phyloP scores from a whole-genome alignment of 1,139 yeast species.

The Blastobotrys elegans region DNA sequence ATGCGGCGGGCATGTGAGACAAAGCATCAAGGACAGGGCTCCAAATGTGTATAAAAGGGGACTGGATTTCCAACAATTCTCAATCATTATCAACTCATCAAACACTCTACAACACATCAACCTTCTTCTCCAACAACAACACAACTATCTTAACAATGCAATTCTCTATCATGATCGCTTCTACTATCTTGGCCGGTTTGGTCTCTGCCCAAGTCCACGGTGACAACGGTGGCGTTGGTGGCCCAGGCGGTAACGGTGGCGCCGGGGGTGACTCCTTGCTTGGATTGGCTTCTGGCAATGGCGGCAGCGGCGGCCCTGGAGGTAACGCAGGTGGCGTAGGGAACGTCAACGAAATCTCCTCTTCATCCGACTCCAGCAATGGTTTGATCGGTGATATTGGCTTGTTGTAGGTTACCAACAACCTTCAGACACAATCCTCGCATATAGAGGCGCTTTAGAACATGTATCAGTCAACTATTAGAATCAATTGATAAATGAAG shows the following conservation, averaged over 20 bases:
- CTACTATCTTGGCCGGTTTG: constrained; percentile 1
- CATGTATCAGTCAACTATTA: no score
- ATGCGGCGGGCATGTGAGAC: no score
- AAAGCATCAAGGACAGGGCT: no score
- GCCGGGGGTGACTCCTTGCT: constrained; percentile 2
- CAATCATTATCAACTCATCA: no score
- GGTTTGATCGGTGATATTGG: not conserved
- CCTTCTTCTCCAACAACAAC: not conserved
- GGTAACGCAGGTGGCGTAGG: constrained; percentile 2
- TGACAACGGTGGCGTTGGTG: constrained; percentile 4
- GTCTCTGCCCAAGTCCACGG: constrained; percentile 1
- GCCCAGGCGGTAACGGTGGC: constrained; percentile 3
- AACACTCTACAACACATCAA: not conserved
- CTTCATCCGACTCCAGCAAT: not conserved
- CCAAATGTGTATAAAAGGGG: no score
- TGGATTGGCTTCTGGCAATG: constrained; percentile 1
- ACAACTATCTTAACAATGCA: constrained; percentile 4
- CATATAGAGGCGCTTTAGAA: no score
- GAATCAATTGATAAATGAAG: not conserved
- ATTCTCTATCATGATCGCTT: constrained; percentile 1
- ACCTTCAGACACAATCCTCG: no score
- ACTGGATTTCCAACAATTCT: no score
- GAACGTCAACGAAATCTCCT: not conserved
- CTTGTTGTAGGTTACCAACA: no score
- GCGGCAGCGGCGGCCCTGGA: constrained; percentile 2